Evolutionary conservation across 2,329 filamentous ascomycete species (phyloP), one percentile per base, ranked within the genome.

Genomic region (Exophiala viscosa): DNA sequence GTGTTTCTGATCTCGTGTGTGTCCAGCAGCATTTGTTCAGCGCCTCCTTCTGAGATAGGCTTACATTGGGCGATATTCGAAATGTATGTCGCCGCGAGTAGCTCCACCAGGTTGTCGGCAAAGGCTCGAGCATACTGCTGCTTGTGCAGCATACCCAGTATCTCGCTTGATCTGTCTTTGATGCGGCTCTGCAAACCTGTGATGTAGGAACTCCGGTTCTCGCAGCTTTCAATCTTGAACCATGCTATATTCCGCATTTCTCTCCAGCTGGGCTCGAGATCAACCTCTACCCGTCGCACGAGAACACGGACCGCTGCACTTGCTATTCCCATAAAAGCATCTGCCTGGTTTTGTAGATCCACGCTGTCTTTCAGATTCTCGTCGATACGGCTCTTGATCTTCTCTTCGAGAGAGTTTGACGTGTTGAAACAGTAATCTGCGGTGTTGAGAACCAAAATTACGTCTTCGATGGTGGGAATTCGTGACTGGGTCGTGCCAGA

Each of bases 221-320:
- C 89, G 3, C 96, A 93, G 54, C 81, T 87, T 62, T 97, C 93
- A 77, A 99, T 88, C 59, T 87, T 90, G 69, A 86, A 88, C 93
- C 93, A 99, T 44, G 91, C 88, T 0, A 87, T 95, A 66, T 96
- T 96, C 58, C 86, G 87, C 93, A 99, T 99, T 73, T 97, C 93
- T 51, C 91, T 83, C 93, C 92, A 99, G 13, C 86, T 85, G 0
- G 87, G 82, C 60, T 97, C 92, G 62, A 90, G 87, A 47, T 87
- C 86, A 1, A 85, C 69, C 67, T 96, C 91, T 3, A 96, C 88
- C 64, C 85, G 86, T 55, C 88, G 85, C 4, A 97, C 91, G 41
- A 99, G 77, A 0, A 87, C 82, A 45, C 93, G 79, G 5, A 99
- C 87, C 3, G 90, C 86, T 10, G 90, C 87, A 65, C 88, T 92